Evolutionary conservation across 2,329 filamentous ascomycete genomes (phyloP).

Genomic region (Aspergillus versicolor): DNA sequence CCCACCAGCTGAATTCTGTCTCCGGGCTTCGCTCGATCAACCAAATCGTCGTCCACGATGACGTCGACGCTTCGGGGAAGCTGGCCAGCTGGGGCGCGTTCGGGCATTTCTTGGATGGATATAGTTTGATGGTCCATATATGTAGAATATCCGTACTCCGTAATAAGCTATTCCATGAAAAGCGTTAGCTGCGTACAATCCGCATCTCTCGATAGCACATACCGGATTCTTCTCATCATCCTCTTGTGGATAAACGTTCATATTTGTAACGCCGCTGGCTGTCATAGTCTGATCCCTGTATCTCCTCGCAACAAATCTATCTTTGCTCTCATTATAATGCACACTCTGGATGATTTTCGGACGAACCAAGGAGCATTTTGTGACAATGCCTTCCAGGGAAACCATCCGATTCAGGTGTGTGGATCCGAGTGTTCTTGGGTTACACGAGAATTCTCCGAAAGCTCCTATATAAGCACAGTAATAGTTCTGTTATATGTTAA

Average conservation of each 20-base stretch:
- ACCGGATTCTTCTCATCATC: constrained; percentile 87
- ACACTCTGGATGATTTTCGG: constrained; percentile 99
- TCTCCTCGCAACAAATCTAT: constrained; percentile 83
- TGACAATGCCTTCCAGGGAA: constrained; percentile 95
- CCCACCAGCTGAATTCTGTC: constrained; percentile 97
- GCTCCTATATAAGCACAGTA: constrained; percentile 97
- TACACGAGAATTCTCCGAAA: constrained; percentile 93
- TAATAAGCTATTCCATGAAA: constrained; percentile 60
- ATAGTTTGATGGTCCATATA: constrained; percentile 97
- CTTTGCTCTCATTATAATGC: constrained; percentile 86
- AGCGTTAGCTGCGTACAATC: constrained; percentile 11
- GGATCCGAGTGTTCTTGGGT: constrained; percentile 87
- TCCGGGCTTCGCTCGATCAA: constrained; percentile 91
- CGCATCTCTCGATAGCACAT: constrained; percentile 21
- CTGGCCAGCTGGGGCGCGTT: constrained; percentile 91
- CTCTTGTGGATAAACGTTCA: constrained; percentile 90
- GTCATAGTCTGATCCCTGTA: constrained; percentile 98
- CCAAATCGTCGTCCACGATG: constrained; percentile 92
- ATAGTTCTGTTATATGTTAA: constrained; percentile 54
- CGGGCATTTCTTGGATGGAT: constrained; percentile 98
- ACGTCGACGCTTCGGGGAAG: constrained; percentile 94
- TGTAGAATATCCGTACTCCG: constrained; percentile 93
- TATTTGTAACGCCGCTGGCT: constrained; percentile 76
- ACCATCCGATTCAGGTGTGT: constrained; percentile 94
- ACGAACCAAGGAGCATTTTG: constrained; percentile 88